Base-by-base conservation (phyloP, 176 grass and related monocot species). In the Dendrocalamus sinicus region DNA sequence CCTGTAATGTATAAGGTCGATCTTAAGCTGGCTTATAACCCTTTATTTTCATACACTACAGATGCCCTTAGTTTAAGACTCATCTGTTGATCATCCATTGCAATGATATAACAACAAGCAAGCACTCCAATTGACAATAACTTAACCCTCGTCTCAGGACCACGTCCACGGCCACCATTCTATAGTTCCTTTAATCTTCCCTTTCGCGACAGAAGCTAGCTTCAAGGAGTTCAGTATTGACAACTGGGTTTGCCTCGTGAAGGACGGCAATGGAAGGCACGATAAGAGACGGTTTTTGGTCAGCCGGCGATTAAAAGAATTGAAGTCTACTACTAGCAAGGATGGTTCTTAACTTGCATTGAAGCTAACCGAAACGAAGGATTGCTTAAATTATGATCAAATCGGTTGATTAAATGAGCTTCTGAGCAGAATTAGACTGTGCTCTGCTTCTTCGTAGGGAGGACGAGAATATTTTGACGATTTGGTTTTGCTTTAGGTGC, bases 241-340 rank as follows among this genome's bases (percentile, higher is more conserved):
- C 73, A 77, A 46, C 73, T 77, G 10, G 73, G 83, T 3, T 55
- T 67, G 64, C 48, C 23, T 58, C 83, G 5, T 26, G 68, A 54
- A 76, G 50, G 35, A 77, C 57, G 73, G 48, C 61, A 68, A 77
- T 85, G 73, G 62, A 48, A 67, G 47, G 72, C 77, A 76, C 37
- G 72, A 67, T 11, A 7, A 23, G 20, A 48, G 17, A 32, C 24
- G 46, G 61, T 4, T 48, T 47, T 47, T 67, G 26, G 59, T 7
- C 47, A 57, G 4, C 32, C 50, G 3, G 22, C 14, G 22, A 26
- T 41, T 52, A 80, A 37, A 37, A 52, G 8, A 80, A 66, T 20
- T 32, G 10, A 20, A 51, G 41, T 20, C 24, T 48, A 17, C 20
- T 28, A 44, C n/a, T 17, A 11, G n/a, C 45, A 52, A 30, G 68